Base-by-base conservation (phyloP, 139 green algal species). In the Micractinium sp. region DNA sequence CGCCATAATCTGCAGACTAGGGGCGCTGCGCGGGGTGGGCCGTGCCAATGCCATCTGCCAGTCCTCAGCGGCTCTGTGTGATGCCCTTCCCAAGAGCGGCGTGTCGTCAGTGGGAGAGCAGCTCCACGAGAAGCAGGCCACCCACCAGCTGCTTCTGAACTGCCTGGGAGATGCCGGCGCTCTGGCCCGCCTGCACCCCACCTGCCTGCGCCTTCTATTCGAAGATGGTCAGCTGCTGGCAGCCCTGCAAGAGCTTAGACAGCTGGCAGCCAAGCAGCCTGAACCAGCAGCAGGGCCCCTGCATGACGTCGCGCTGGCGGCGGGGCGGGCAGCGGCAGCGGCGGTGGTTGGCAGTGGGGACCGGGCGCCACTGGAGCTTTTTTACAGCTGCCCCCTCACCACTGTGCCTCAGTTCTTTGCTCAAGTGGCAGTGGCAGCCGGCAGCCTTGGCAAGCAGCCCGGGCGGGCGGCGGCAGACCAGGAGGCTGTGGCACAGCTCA, bases 331-430 rank as follows among this genome's bases (percentile, higher is more conserved):
- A 1, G 66, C 35, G 20, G 71, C 71, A 4, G 83, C 36, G 20
- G 66, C 63, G 0, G 67, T 39, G 23, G 83, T 16, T 0, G 38
- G 67, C 39, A 31, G 25, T 18, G 83, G 27, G 22, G 83, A 80
- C 15, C 36, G 67, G 5, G 29, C 31, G 27, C 20, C 83, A 3
- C 0, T 36, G 25, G 71, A 79, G 1, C 16, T 80, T 27, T 87
- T 87, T 66, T 87, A 69, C 67, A 27, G 66, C 38, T 80, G 83
- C 83, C 83, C 83, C 67, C 76, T 74, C 20, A n/a, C 38, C 29
- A 87, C 38, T 14, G 67, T 80, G 33, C 38, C 36, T 2, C 67
- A 81, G 38, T 41, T 87, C 19, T 22, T 87, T 22, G n/a, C n/a
- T 41, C 38, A 87, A 67, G 39, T 87, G 67, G 83, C 83, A 20